Conservation (phyloP, 2,329 filamentous ascomycete genomes). For the Fusarium nurragi region DNA sequence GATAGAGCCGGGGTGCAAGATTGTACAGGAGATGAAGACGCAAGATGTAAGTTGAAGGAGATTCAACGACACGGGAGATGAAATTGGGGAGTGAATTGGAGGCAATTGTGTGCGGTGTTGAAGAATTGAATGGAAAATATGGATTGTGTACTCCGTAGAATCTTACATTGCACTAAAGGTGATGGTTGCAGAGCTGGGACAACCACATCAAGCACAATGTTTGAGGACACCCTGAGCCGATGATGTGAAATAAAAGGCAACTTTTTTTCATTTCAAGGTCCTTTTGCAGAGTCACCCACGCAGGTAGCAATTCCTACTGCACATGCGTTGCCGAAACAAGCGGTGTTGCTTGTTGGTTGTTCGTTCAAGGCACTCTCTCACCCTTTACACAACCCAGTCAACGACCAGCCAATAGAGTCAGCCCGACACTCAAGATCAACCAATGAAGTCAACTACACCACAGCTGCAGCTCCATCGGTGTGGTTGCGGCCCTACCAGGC, state of each 20-base stretch:
- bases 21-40: neutral
- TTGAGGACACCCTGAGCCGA: neutral
- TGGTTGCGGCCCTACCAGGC: conserved; percentile 22
- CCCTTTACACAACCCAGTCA: neutral
- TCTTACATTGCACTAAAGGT: neutral
- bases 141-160: neutral
- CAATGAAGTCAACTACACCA: neutral
- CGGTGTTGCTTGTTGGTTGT: conserved; percentile 23
- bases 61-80: neutral
- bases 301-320: neutral
- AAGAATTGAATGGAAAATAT: neutral
- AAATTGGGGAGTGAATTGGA: no score
- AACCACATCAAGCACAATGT: neutral
- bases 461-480: neutral
- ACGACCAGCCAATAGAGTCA: neutral
- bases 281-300: conserved; percentile 4
- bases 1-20: conserved; percentile 1
- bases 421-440: neutral
- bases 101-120: neutral
- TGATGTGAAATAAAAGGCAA: neutral
- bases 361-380: neutral
- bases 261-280: conserved; percentile 16
- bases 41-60: neutral
- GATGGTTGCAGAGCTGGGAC: neutral
- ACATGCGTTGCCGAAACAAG: conserved; percentile 9